Conservation (phyloP, 2,329 filamentous ascomycete genomes). For the Aureobasidium sp. region DNA sequence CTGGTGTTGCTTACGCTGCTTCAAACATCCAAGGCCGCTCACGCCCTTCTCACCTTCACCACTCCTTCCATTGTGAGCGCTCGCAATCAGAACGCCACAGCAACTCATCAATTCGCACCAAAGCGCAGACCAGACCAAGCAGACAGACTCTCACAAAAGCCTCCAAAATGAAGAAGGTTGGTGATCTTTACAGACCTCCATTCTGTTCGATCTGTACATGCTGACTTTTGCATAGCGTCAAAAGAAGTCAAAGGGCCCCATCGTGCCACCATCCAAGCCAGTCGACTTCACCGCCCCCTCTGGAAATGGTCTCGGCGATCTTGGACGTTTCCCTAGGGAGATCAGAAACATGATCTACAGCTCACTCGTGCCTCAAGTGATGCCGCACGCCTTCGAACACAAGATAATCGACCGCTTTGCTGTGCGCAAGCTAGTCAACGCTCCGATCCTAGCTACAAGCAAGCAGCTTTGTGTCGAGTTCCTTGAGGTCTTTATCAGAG, state of each 20-base stretch:
- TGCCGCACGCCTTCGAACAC: background rate
- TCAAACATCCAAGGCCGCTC: too few species aligned
- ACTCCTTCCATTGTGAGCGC: too few species aligned
- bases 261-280: background rate
- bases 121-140: too few species aligned
- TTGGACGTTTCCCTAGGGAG: background rate
- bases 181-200: too few species aligned
- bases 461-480: background rate
- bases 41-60: too few species aligned
- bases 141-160: too few species aligned
- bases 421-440: background rate
- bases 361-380: background rate
- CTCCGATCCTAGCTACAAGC: background rate
- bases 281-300: background rate
- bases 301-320: background rate
- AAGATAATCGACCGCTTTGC: background rate
- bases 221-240: background rate
- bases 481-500: background rate
- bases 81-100: too few species aligned
- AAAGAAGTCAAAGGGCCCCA: background rate
- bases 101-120: too few species aligned
- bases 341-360: background rate
- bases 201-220: background rate
- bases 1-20: too few species aligned
- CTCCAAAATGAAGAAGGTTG: too few species aligned